A percentile compares a stretch with the other conserved stretches of the same genome.
These are phyloP conservation scores for Salinomyces thailandicus DNA, from an alignment of 2,329 filamentous ascomycete genomes.

Conservation along the genomic window DNA sequence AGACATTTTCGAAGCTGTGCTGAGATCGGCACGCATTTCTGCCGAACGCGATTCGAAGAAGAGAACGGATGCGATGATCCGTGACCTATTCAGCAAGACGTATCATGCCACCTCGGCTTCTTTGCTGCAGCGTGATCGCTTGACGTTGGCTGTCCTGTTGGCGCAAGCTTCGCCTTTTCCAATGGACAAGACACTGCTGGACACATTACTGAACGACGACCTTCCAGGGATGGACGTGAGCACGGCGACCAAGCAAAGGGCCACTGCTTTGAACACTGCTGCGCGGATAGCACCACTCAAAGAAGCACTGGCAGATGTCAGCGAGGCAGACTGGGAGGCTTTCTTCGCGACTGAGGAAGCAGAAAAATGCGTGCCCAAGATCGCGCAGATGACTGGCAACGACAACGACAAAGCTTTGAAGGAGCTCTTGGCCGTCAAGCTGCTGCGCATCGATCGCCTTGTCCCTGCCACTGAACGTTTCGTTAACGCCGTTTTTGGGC, in stretches of 20 bases:
- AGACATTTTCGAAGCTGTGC: slow-evolving; percentile 89
- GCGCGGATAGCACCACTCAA: slow-evolving; percentile 64
- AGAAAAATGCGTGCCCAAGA: slow-evolving; percentile 67
- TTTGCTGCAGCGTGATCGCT: slow-evolving; percentile 82
- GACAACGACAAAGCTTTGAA: slow-evolving; percentile 66
- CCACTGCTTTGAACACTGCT: slow-evolving; percentile 59
- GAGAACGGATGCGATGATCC: slow-evolving; percentile 81
- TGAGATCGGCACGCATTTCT: slow-evolving; percentile 69
- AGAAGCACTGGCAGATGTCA: slow-evolving; percentile 53
- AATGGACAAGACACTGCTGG: slow-evolving; percentile 85
- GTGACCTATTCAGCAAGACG: slow-evolving; percentile 79
- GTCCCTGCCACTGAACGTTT: slow-evolving; percentile 90
- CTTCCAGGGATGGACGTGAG: slow-evolving; percentile 71
- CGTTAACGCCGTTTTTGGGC: slow-evolving; percentile 73
- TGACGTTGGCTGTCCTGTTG: slow-evolving; percentile 88
- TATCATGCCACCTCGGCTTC: slow-evolving; percentile 92
- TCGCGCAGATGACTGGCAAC: slow-evolving; percentile 51
- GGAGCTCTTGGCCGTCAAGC: slow-evolving; percentile 81
- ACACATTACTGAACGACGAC: slow-evolving; percentile 69
- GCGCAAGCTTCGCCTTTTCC: slow-evolving; percentile 92
- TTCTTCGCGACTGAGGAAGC: slow-evolving; percentile 81
- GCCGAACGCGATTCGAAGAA: slow-evolving; percentile 46
- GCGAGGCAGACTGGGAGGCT: slow-evolving; percentile 59
- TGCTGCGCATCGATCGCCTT: slow-evolving; percentile 91
- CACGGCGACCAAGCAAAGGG: slow-evolving; percentile 51